These are phyloP conservation scores for Claviceps maximensis DNA, from an alignment of 2,329 filamentous ascomycete species.

Conservation along the genomic window DNA sequence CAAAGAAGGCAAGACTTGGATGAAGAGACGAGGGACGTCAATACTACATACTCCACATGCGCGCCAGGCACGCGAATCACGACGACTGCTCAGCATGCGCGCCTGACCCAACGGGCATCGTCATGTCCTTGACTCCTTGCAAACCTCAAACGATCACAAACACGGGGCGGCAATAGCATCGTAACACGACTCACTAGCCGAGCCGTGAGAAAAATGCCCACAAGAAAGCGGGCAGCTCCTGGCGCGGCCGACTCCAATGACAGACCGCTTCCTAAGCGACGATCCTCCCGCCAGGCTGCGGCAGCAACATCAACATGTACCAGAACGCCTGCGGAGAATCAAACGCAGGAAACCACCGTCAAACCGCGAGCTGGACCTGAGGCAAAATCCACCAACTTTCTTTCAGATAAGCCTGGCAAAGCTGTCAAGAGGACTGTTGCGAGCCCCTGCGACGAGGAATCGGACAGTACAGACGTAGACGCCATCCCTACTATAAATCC, in stretches of 20 bases:
- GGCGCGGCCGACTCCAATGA: constrained; percentile 3
- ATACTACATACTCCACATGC: background rate
- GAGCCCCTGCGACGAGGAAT: background rate
- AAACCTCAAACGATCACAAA: background rate
- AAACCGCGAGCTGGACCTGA: background rate
- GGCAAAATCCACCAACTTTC: background rate
- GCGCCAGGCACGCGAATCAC: background rate
- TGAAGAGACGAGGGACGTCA: background rate
- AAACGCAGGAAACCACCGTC: background rate
- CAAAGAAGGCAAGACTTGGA: background rate
- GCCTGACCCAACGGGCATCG: background rate
- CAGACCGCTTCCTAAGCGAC: constrained; percentile 14
- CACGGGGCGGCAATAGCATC: background rate
- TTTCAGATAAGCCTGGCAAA: background rate
- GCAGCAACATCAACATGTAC: background rate
- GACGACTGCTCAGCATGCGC: background rate
- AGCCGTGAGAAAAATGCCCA: background rate
- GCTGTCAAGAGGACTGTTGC: background rate
- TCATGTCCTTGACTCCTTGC: background rate
- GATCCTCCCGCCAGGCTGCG: constrained; percentile 15
- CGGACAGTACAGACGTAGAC: constrained; percentile 12
- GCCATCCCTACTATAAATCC: constrained; percentile 24
- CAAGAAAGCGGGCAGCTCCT: constrained; percentile 1
- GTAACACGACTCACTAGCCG: background rate
- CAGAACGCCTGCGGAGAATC: background rate